A percentile compares a stretch with the other conserved stretches of the same genome.
phyloP scores from a whole-genome alignment of 1,139 yeast genomes.

The Wickerhamiella pararugosa region DNA sequence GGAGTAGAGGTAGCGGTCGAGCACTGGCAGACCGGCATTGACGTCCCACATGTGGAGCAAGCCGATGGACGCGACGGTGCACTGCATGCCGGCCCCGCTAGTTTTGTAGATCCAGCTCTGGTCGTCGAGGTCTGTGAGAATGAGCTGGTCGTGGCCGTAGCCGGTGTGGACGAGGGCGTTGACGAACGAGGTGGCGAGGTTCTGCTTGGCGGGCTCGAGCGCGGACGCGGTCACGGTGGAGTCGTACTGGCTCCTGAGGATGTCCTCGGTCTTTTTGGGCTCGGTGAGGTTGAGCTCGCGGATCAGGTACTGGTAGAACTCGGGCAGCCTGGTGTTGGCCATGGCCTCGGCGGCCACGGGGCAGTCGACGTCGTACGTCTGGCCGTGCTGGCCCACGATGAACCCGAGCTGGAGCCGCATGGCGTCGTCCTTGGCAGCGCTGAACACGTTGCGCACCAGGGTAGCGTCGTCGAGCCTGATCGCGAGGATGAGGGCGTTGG shows the following conservation, averaged over 20 bases:
- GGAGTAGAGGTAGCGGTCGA: constrained; percentile 81
- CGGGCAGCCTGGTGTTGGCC: constrained; percentile 64
- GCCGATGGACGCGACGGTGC: constrained; percentile 67
- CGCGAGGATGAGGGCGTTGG: constrained; percentile 77
- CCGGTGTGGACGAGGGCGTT: constrained; percentile 88
- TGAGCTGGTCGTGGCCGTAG: constrained; percentile 69
- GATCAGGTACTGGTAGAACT: constrained; percentile 63
- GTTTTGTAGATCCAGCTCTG: constrained; percentile 84
- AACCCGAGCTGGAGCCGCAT: constrained; percentile 85
- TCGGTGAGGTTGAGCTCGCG: constrained; percentile 78
- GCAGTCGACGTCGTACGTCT: constrained; percentile 58
- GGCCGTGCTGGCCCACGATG: constrained; percentile 75
- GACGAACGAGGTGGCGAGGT: constrained; percentile 88
- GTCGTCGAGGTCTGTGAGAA: constrained; percentile 53
- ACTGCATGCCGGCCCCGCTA: constrained; percentile 69
- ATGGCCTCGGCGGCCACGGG: constrained; percentile 76
- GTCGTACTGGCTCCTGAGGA: constrained; percentile 82
- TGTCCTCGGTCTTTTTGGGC: constrained; percentile 90
- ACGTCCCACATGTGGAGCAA: constrained; percentile 85
- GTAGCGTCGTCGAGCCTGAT: constrained; percentile 74
- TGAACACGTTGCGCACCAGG: constrained; percentile 65
- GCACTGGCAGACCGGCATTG: constrained; percentile 73
- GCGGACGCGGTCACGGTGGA: constrained; percentile 44
- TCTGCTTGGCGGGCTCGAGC: constrained; percentile 91
- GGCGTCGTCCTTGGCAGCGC: constrained; percentile 44